Evolutionary conservation across 2,329 filamentous ascomycete genomes (phyloP).

Genomic region (Alternaria rosae): DNA sequence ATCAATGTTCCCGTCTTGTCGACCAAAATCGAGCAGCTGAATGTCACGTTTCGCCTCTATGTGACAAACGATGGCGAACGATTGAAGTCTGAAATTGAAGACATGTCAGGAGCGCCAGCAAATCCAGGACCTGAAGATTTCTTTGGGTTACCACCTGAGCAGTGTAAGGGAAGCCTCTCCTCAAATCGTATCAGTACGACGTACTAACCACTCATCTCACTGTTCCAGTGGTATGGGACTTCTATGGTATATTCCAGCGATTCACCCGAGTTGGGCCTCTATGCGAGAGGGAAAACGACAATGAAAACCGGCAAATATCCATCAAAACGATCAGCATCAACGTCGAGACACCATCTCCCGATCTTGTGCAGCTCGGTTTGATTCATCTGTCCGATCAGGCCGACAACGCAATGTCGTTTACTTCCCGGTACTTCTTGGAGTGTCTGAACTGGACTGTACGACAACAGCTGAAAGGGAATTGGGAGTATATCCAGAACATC

Average conservation of each 20-base stretch:
- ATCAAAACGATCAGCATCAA: conserved; percentile 22
- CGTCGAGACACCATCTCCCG: conserved; percentile 16
- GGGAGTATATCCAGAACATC: background rate
- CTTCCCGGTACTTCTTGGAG: background rate
- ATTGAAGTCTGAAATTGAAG: background rate
- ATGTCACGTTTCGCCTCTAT: conserved; percentile 21
- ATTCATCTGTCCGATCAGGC: background rate
- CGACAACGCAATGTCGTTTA: background rate
- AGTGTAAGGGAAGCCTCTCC: background rate
- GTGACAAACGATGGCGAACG: background rate
- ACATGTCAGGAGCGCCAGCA: background rate
- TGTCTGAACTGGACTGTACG: background rate
- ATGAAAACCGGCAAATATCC: conserved; percentile 7
- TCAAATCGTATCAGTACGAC: background rate
- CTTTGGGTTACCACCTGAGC: background rate
- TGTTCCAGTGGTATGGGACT: background rate
- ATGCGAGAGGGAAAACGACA: background rate
- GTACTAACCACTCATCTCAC: background rate
- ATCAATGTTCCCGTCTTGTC: conserved; percentile 15
- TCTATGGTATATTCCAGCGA: background rate
- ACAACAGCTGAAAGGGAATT: background rate
- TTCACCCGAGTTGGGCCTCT: background rate
- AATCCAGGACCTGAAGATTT: background rate
- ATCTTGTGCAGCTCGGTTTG: background rate
- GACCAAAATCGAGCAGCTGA: conserved; percentile 11